A percentile compares a stretch with the other conserved stretches of the same genome.
These are phyloP conservation scores for Cinnamomum chago DNA, from an alignment of 164 flowering plant genomes.

Conservation along the genomic window DNA sequence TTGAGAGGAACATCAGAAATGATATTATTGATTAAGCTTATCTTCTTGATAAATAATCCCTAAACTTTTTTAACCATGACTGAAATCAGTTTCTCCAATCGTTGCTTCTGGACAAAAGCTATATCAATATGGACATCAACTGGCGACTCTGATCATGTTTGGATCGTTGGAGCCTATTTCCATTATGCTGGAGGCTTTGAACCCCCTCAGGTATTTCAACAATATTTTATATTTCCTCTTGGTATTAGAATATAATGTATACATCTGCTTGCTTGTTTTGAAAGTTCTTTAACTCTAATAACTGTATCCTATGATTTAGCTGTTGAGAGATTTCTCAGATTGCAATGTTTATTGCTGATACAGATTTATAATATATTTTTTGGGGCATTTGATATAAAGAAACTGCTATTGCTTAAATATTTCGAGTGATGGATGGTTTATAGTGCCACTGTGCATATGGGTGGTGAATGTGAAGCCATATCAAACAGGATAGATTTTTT, in stretches of 20 bases:
- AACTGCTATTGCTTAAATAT: not conserved
- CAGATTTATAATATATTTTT: not conserved
- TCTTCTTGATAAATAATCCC: not conserved
- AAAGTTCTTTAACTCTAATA: not conserved
- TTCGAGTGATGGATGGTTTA: not conserved
- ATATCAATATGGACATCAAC: constrained; percentile 98
- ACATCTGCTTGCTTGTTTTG: not conserved
- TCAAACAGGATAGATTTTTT: not conserved
- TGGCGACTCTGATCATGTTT: constrained; percentile 77
- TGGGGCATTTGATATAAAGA: not conserved
- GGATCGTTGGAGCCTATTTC: constrained; percentile 89
- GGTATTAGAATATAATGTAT: not conserved
- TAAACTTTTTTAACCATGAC: not conserved
- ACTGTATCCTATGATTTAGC: not conserved
- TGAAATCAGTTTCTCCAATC: constrained; percentile 77
- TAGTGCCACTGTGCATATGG: not conserved
- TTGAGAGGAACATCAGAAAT: not conserved
- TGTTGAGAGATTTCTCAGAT: not conserved
- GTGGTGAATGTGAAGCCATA: not conserved
- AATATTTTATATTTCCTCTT: not conserved
- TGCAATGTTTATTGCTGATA: not conserved
- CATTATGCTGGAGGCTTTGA: constrained; percentile 96
- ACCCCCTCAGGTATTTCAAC: constrained; percentile 73
- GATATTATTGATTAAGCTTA: not conserved
- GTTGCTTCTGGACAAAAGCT: constrained; percentile 95